A percentile compares a stretch with the other conserved stretches of the same genome.
Evolutionary conservation across 495 filamentous ascomycete genomes (phyloP).

Genomic region (Daldinia concentrica): DNA sequence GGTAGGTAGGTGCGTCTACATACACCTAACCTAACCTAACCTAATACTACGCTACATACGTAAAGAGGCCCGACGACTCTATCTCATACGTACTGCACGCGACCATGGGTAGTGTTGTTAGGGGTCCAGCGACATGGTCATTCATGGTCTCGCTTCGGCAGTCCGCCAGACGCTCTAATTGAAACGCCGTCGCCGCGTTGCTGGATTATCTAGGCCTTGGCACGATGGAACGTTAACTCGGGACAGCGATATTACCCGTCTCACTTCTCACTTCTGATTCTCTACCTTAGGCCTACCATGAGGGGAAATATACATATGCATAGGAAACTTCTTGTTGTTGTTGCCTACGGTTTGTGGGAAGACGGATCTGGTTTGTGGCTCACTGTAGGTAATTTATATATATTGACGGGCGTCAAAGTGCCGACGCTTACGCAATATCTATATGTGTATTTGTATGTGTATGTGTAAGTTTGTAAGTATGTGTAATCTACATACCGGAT

Average conservation of each 20-base stretch:
- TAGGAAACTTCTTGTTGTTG: background rate
- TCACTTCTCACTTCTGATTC: conserved; percentile 1
- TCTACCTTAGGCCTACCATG: background rate
- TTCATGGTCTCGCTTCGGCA: background rate
- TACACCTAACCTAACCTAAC: too few relatives aligned
- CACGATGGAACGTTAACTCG: conserved; percentile 12
- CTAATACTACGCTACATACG: background rate
- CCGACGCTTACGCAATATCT: conserved; percentile 7
- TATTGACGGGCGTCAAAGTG: conserved; percentile 38
- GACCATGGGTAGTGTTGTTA: background rate
- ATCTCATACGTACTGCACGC: background rate
- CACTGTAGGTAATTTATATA: conserved; percentile 16
- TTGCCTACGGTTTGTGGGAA: background rate
- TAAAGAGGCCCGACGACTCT: background rate
- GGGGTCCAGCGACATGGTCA: background rate
- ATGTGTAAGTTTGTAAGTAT: background rate
- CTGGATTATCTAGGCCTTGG: conserved; percentile 18
- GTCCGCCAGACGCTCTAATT: conserved; percentile 23
- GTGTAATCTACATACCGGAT: background rate
- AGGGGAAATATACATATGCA: background rate
- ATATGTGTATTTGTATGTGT: background rate
- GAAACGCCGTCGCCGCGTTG: conserved; percentile 30
- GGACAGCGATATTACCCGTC: conserved; percentile 28
- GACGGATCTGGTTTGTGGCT: conserved; percentile 13
- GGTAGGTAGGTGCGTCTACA: too few relatives aligned